A percentile compares a stretch with the other conserved stretches of the same genome.
Evolutionary conservation across 305 asterid species (phyloP).

Genomic region (Fraxinus sp.): DNA sequence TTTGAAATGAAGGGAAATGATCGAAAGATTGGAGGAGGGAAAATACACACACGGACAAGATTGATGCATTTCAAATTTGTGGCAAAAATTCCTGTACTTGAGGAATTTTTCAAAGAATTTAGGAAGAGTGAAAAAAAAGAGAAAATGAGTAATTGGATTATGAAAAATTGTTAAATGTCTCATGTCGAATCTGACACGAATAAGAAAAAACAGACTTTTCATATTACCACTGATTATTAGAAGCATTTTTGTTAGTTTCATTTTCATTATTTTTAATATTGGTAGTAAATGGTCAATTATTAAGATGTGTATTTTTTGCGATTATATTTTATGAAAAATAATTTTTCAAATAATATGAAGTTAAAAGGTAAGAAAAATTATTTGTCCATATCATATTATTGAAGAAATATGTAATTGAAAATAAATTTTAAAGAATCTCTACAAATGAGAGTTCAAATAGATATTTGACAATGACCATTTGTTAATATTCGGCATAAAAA

Average conservation of each 20-base stretch:
- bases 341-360: not conserved
- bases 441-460: not conserved
- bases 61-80: too few relatives aligned
- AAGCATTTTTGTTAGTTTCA: not conserved
- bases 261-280: not conserved
- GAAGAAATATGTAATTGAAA: not conserved
- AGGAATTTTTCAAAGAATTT: not conserved
- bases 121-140: not conserved
- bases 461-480: not conserved
- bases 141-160: not conserved
- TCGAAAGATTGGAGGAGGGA: too few relatives aligned
- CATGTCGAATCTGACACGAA: not conserved
- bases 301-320: not conserved
- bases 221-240: not conserved
- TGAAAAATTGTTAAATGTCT: not conserved
- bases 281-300: not conserved
- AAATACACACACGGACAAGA: too few relatives aligned
- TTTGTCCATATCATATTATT: not conserved
- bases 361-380: not conserved
- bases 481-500: not conserved
- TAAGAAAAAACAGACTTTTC: not conserved
- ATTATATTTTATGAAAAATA: not conserved
- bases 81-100: too few relatives aligned
- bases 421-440: not conserved
- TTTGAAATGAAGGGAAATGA: too few relatives aligned